Percentiles rank a stretch among this genome's conserved stretches.
Conservation (phyloP, 768 basidiomycete genomes). For the Lentinula boryana region DNA sequence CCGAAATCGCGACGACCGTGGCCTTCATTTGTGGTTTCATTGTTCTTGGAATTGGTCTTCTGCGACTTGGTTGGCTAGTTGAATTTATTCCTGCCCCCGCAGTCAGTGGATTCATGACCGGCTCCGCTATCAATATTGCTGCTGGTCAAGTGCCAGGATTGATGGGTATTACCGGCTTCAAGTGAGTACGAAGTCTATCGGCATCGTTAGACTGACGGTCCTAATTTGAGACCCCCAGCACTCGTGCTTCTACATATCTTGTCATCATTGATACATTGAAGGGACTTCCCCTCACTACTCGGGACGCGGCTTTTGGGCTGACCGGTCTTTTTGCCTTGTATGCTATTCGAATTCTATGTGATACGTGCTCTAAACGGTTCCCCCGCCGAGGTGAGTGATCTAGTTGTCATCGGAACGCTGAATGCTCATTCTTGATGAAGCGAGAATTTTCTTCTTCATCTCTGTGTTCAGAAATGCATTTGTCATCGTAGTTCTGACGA, state of each 20-base stretch:
- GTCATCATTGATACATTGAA: constrained; percentile 95
- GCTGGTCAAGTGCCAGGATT: constrained; percentile 84
- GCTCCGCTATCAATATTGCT: constrained; percentile 91
- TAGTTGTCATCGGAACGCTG: not conserved
- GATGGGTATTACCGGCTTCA: constrained; percentile 81
- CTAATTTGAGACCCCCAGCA: constrained; percentile 36
- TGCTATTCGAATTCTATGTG: constrained; percentile 53
- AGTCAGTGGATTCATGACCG: constrained; percentile 93
- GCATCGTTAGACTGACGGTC: constrained; percentile 3
- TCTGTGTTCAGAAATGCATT: constrained; percentile 79
- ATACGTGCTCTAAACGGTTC: constrained; percentile 44
- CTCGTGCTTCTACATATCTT: constrained; percentile 74
- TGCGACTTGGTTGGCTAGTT: constrained; percentile 90
- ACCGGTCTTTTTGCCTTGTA: constrained; percentile 69
- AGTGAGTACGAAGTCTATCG: constrained; percentile 39
- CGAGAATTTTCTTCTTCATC: constrained; percentile 71
- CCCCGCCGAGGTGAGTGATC: constrained; percentile 50
- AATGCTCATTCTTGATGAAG: constrained; percentile 24
- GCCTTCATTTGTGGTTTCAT: constrained; percentile 90
- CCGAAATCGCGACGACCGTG: constrained; percentile 77
- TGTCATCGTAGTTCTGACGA: constrained; percentile 80
- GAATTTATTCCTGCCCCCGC: constrained; percentile 90
- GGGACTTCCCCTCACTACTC: constrained; percentile 58
- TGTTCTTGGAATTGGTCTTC: constrained; percentile 81
- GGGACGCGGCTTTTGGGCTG: constrained; percentile 91